Evolutionary conservation across 2,329 filamentous ascomycete species (phyloP), one percentile per base, ranked within the genome.

Genomic region (Metarhizium sp.): DNA sequence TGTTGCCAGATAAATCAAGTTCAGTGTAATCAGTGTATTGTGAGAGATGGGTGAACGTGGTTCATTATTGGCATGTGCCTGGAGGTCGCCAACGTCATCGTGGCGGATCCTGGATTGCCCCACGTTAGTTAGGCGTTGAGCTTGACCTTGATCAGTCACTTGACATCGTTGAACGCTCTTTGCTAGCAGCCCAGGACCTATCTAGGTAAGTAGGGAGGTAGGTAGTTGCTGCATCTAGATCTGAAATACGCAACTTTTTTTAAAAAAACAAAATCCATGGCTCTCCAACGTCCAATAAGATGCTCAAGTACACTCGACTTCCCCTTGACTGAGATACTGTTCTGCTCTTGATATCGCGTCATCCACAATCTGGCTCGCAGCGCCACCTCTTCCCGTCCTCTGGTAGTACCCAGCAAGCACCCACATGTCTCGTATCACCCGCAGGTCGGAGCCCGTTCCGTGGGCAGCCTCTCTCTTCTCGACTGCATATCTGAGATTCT

Each of bases 361-460:
- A 5, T 62, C 58, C 11, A 63, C 64, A n/a, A 64, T 67, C 32
- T 57, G 55, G 6, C 63, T 51, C 2, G 69, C 67, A 6, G 63
- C 63, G 3, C 63, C 61, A 30, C 57, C 57, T 50, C 62, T 64
- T 6, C 68, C 69, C 25, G 64, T 61, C 52, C 63, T 64, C 50
- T 68, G 60, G 47, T 66, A 69, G 55, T 71, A 66, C 3, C 60
- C 64, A 18, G 68, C 67, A 7, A 71, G 64, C 58, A 71, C 69
- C 69, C 69, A 71, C 66, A 71, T 68, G 58, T 71, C 69, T 46
- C 69, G 64, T 47, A 71, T 68, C 32, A 71, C 69, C 32, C 69
- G 66, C 58, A 71, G 48, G 50, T 71, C 64, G 49, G 64, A 67
- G 49, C 62, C 61, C 13, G 66, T 64, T 25, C 69, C 69, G 49